phyloP scores from a whole-genome alignment of 495 filamentous ascomycete genomes.

The Glarea lozoyensis region DNA sequence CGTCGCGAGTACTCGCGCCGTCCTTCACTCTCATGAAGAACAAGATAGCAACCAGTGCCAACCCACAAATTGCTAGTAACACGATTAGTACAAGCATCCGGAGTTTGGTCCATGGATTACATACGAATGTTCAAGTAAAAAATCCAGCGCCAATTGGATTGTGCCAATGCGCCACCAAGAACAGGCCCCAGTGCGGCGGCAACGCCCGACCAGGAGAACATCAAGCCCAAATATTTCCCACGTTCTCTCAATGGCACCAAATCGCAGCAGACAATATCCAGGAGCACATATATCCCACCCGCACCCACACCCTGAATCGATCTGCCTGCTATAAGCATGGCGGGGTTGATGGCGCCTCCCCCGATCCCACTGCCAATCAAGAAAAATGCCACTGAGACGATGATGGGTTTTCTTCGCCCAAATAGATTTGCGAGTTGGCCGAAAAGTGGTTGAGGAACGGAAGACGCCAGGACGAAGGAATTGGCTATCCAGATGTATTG shows the following conservation, averaged over 20 bases:
- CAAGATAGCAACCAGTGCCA: constrained; percentile 44
- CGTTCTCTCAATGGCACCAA: constrained; percentile 49
- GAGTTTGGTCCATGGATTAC: too few relatives aligned
- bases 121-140: constrained; percentile 56
- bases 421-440: constrained; percentile 41
- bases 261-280: constrained; percentile 74
- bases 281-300: constrained; percentile 68
- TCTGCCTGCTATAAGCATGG: constrained; percentile 66
- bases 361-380: constrained; percentile 58
- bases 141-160: constrained; percentile 69
- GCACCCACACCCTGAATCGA: constrained; percentile 72
- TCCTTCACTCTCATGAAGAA: constrained; percentile 65
- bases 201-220: constrained; percentile 61
- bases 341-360: constrained; percentile 53
- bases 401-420: constrained; percentile 38
- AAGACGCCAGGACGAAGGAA: not conserved
- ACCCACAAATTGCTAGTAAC: not conserved
- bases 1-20: not conserved
- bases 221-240: constrained; percentile 42
- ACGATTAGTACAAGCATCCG: too few relatives aligned
- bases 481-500: constrained; percentile 35
- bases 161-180: constrained; percentile 47
- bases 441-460: constrained; percentile 23
- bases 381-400: constrained; percentile 46
- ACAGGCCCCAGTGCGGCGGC: constrained; percentile 67